phyloP scores from a whole-genome alignment of 352 stramenopile species.

The Phytopythium chamaehyphon region DNA sequence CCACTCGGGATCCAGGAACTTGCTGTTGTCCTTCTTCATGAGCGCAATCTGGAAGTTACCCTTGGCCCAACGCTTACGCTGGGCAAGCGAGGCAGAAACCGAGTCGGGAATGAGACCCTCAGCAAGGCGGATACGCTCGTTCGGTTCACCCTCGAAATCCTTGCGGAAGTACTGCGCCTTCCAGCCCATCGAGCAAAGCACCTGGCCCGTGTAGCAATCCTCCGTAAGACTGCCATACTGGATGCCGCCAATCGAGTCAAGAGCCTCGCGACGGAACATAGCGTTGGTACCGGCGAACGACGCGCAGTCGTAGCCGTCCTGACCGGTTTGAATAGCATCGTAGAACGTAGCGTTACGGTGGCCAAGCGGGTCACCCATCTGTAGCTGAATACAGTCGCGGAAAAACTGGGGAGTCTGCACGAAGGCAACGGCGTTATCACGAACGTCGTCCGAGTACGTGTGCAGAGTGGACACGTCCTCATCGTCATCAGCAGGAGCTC shows the following conservation, averaged over 20 bases:
- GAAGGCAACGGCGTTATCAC: conserved; percentile 73
- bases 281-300: conserved; percentile 84
- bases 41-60: conserved; percentile 83
- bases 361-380: conserved; percentile 76
- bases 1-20: conserved; percentile 80
- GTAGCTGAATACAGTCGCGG: conserved; percentile 76
- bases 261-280: conserved; percentile 78
- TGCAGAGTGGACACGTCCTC: conserved; percentile 63
- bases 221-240: conserved; percentile 86
- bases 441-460: conserved; percentile 75
- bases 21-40: conserved; percentile 78
- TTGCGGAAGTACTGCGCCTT: conserved; percentile 87
- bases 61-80: conserved; percentile 83
- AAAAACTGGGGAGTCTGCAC: conserved; percentile 87
- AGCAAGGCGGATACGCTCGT: conserved; percentile 72
- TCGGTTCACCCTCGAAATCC: conserved; percentile 76
- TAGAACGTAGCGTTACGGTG: conserved; percentile 86
- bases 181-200: conserved; percentile 76
- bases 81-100: conserved; percentile 62
- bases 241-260: conserved; percentile 84
- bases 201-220: conserved; percentile 80
- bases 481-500: conserved; percentile 20
- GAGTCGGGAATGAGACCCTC: conserved; percentile 77
- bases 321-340: conserved; percentile 81
- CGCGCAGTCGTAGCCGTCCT: conserved; percentile 82